Percentiles rank a stretch among this genome's conserved stretches.
Conservation (phyloP, 345 rosid species). For the Ceriops zippeliana region DNA sequence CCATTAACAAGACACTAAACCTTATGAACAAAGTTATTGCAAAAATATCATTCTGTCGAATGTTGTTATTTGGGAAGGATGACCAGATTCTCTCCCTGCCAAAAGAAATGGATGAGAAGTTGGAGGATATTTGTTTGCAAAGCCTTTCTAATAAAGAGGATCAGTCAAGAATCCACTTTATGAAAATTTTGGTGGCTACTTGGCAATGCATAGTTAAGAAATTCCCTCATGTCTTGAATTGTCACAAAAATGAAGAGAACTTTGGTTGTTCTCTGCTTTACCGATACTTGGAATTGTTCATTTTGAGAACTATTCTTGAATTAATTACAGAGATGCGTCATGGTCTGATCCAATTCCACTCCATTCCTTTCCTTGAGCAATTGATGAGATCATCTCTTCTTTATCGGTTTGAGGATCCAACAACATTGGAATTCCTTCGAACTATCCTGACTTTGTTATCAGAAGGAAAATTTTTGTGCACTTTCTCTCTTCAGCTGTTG, state of each 20-base stretch:
- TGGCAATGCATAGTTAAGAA: conserved; percentile 68
- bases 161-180: conserved; percentile 45
- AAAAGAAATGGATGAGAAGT: conserved; percentile 30
- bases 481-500: conserved; percentile 58
- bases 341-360: conserved; percentile 46
- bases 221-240: conserved; percentile 28
- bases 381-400: conserved; percentile 63
- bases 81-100: conserved; percentile 22
- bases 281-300: conserved; percentile 60
- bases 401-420: conserved; percentile 69
- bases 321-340: conserved; percentile 43
- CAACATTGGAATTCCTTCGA: conserved; percentile 51
- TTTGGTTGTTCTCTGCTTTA: conserved; percentile 38
- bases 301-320: conserved; percentile 58
- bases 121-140: conserved; percentile 27
- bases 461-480: conserved; percentile 50
- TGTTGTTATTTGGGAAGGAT: conserved; percentile 55
- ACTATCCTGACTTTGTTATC: conserved; percentile 46
- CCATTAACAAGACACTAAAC: conserved; percentile 46
- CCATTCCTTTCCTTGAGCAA: conserved; percentile 66
- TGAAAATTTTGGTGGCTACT: conserved; percentile 47
- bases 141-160: conserved; percentile 29
- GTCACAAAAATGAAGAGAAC: conserved; percentile 30
- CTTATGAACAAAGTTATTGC: conserved; percentile 54
- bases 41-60: conserved; percentile 51